phyloP scores from a whole-genome alignment of 2,329 filamentous ascomycete species.

The Zymoseptoria passerinii region DNA sequence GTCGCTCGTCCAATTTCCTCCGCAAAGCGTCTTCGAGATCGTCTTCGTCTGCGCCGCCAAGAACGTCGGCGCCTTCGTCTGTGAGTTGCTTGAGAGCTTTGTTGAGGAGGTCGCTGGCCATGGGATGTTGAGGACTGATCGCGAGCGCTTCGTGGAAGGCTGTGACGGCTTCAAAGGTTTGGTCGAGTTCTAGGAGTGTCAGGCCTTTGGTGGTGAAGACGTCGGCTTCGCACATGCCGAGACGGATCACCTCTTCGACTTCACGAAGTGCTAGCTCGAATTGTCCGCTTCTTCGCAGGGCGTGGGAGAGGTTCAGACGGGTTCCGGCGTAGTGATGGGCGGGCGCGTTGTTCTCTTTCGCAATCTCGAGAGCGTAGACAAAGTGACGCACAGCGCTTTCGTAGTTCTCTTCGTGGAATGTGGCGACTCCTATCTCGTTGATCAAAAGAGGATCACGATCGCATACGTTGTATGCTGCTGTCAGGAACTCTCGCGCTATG shows the following conservation, averaged over 20 bases:
- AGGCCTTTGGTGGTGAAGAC: constrained; percentile 79
- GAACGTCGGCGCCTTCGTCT: constrained; percentile 31
- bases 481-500: constrained; percentile 87
- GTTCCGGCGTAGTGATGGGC: constrained; percentile 75
- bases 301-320: constrained; percentile 81
- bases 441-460: constrained; percentile 79
- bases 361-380: constrained; percentile 64
- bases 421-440: constrained; percentile 94
- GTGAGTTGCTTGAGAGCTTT: constrained; percentile 61
- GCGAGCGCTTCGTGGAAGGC: constrained; percentile 79
- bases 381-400: constrained; percentile 72
- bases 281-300: constrained; percentile 63
- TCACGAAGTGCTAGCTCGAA: constrained; percentile 65
- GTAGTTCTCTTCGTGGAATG: constrained; percentile 80
- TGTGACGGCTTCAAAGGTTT: constrained; percentile 67
- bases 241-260: constrained; percentile 79
- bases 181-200: constrained; percentile 68
- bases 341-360: constrained; percentile 65
- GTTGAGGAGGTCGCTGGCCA: constrained; percentile 69
- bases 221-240: constrained; percentile 65
- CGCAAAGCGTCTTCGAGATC: constrained; percentile 19
- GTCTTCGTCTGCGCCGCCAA: constrained; percentile 40
- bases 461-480: constrained; percentile 76
- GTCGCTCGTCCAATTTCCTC: constrained; percentile 5
- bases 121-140: constrained; percentile 68